Base-by-base conservation (phyloP, 2,329 filamentous ascomycete species). In the Talaromyces sp. region DNA sequence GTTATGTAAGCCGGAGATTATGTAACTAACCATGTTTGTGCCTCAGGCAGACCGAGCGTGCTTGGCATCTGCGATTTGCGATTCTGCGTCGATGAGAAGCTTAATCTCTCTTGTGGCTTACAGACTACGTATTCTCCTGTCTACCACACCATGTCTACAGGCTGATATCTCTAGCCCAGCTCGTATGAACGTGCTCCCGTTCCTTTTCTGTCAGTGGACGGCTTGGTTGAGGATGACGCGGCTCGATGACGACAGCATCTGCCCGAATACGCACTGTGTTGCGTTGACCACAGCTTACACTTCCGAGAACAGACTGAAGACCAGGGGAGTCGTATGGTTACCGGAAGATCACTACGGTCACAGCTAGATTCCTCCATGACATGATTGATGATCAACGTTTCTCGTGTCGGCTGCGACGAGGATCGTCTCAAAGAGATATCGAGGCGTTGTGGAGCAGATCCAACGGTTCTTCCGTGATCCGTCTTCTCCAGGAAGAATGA, bases 161-260 rank as follows among this genome's bases (percentile, higher is more conserved):
- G n/a, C 10, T 54, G 27, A 19, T 11, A 13, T 9, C 31, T 37
- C 33, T 37, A 35, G 13, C 10, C 39, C 11, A 16, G 27, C 16
- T 47, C 22, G 41, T 35, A 27, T n/a, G 8, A 19, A 43, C 39
- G 39, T 43, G 14, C 22, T 19, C 16, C 9, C 27, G 39, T 59
- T 22, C 43, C n/a, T 61, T 16, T 22, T 37, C 4, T 33, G 31
- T 33, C 31, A 61, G 50, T 54, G 48, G 48, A 33, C 48, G 27
- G 50, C 31, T 13, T 37, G 13, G 16, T 8, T 19, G 9, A 33
- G 33, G 63, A 64, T 60, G 63, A 64, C 63, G 63, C 63, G 56
- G 57, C 57, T 60, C 45, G 62, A 52, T 54, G 62, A 64, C 56
- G 56, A 50, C 52, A 35, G 10, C 50, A 35, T 31, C 47, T 50